Evolutionary conservation across 805 yeast species (phyloP), one percentile per base, ranked within the genome.

Genomic region (Zygoascus tannicola): DNA sequence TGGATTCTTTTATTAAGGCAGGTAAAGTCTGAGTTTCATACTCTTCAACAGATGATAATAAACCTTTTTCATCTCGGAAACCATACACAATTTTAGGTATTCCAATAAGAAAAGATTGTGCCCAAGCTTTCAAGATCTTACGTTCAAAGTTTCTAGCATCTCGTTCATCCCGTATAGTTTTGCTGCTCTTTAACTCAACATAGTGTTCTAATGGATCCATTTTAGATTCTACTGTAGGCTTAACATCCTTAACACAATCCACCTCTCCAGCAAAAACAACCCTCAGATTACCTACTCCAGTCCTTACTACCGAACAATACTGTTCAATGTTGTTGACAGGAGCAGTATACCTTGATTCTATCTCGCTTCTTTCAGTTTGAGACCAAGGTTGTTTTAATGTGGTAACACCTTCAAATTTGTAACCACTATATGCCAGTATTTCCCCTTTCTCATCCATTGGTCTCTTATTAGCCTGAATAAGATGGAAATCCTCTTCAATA

Each of bases 71-170:
- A 58, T 86, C 94, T 52, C 96, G 73, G 62, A 83, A 92, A 0
- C 97, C 99, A 57, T 85, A 85, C 3, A 84, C 73, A 3, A 90
- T 71, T 46, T 75, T 74, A n/a, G 82, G 79, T 18, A 92, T 74
- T 3, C 98, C 98, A 37, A 85, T 69, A 19, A 92, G 67, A 60
- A 87, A 92, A 50, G 95, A 82, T 65, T 87, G 97, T 2, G 94
- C 85, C 99, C 99, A 92, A 0, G 94, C 73, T 48, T 69, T 74
- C 58, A 81, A 76, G 37, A 92, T 65, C 62, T 86, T 87, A 44
- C 70, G 72, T 57, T 90, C 96, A 57, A 90, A 86, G 16, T 59
- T 70, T 32, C 69, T 69, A 14, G 81, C 77, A 32, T 80, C 80
- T 14, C 71, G 68, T 4, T 78, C 75, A 16, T 74, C 68, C 19